These are phyloP conservation scores for Turritis glabra DNA, from an alignment of 345 rosid species.

Conservation along the genomic window DNA sequence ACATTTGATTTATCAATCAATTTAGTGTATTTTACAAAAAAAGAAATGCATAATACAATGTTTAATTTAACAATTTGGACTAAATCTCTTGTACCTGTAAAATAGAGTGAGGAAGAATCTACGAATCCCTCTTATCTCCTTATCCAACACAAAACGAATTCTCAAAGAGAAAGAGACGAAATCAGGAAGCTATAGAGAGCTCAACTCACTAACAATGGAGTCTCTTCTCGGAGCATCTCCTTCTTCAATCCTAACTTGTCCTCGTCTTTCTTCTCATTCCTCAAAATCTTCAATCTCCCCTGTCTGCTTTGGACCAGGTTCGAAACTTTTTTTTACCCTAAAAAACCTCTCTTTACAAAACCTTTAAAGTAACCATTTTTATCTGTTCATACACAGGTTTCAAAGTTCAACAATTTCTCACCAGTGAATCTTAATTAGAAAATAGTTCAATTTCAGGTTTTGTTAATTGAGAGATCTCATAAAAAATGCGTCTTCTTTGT, in stretches of 20 bases:
- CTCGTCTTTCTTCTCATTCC: conserved; percentile 47
- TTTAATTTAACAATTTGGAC: neutral
- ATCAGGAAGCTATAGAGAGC: conserved; percentile 18
- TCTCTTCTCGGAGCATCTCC: conserved; percentile 53
- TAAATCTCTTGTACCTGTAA: neutral
- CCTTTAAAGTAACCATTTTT: neutral
- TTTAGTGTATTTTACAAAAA: no score
- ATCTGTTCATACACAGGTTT: neutral
- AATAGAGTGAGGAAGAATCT: no score
- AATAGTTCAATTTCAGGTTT: no score
- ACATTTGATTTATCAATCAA: no score
- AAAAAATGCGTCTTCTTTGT: neutral
- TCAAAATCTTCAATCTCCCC: conserved; percentile 40
- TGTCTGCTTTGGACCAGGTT: conserved; percentile 23
- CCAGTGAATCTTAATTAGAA: no score
- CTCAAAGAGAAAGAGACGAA: conserved; percentile 5
- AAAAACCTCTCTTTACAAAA: neutral
- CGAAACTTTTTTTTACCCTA: neutral
- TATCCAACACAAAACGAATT: conserved; percentile 14
- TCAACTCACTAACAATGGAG: conserved; percentile 49
- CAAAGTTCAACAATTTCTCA: no score
- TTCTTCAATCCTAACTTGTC: conserved; percentile 48
- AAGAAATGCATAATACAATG: neutral
- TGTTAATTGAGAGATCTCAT: no score
- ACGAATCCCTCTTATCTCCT: no score